phyloP scores from a whole-genome alignment of 192 early-diverging fungal species.

The Coemansia sp. region DNA sequence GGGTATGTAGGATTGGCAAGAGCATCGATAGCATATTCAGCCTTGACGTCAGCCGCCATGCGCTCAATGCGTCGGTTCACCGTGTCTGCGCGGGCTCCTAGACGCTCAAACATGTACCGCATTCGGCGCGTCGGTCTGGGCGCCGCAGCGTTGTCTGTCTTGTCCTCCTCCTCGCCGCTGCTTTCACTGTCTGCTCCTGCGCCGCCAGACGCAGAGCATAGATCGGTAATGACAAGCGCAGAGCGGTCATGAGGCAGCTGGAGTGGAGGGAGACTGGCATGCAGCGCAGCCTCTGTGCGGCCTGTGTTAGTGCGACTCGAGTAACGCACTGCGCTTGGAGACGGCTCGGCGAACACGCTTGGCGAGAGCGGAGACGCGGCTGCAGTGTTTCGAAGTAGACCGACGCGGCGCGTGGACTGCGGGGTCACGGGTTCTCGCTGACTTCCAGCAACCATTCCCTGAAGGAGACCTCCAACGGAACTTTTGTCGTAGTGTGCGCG shows the following conservation, averaged over 20 bases:
- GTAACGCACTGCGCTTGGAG: constrained; percentile 45
- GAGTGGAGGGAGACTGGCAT: constrained; percentile 28
- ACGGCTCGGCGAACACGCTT: constrained; percentile 50
- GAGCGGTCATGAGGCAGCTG: constrained; percentile 12
- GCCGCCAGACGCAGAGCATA: not conserved
- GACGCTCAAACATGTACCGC: constrained; percentile 55
- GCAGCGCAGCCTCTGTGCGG: constrained; percentile 32
- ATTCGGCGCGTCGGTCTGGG: constrained; percentile 24
- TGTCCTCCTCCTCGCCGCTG: not conserved
- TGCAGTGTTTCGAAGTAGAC: constrained; percentile 22
- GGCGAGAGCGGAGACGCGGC: constrained; percentile 37
- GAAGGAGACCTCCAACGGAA: constrained; percentile 46
- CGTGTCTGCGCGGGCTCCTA: constrained; percentile 34
- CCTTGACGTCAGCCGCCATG: constrained; percentile 44
- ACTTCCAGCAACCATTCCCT: constrained; percentile 39
- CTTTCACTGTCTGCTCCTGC: constrained; percentile 27
- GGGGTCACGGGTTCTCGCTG: constrained; percentile 36
- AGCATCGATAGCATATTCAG: constrained; percentile 39
- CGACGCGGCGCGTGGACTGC: constrained; percentile 36
- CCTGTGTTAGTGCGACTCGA: constrained; percentile 39
- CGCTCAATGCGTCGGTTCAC: constrained; percentile 51
- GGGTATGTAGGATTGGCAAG: constrained; percentile 56
- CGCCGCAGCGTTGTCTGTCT: not conserved
- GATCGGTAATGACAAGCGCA: constrained; percentile 12
- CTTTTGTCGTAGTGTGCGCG: constrained; percentile 49